Percentiles rank a stretch among this genome's conserved stretches.
Conservation (phyloP, 1,139 yeast genomes). For the Kodamaea alishanica region DNA sequence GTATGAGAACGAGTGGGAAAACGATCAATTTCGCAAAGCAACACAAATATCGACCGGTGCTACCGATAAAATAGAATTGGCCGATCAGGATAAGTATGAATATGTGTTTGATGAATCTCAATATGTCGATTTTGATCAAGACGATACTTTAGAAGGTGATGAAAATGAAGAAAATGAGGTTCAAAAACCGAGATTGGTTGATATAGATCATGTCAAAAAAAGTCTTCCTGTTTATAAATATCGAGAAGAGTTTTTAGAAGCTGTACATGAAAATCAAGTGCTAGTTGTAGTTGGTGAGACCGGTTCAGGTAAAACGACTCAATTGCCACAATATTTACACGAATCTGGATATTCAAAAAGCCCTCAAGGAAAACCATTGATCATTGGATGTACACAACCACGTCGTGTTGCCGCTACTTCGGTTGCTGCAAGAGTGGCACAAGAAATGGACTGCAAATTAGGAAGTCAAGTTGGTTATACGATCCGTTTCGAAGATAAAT, state of each 20-base stretch:
- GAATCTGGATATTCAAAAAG: conserved; percentile 74
- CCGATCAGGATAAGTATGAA: conserved; percentile 57
- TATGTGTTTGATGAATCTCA: conserved; percentile 82
- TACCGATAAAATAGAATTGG: conserved; percentile 45
- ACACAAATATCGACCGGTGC: conserved; percentile 21
- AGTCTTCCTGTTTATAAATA: conserved; percentile 76
- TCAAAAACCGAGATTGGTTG: conserved; percentile 22
- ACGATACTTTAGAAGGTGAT: conserved; percentile 25
- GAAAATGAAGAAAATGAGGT: conserved; percentile 22
- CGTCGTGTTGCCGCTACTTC: conserved; percentile 94
- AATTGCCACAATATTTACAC: conserved; percentile 80
- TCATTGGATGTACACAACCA: conserved; percentile 92
- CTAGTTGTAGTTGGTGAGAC: conserved; percentile 93
- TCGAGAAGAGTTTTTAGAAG: conserved; percentile 58
- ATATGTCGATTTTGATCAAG: conserved; percentile 60
- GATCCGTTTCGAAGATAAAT: conserved; percentile 78
- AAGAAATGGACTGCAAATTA: conserved; percentile 67
- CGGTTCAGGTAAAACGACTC: conserved; percentile 97
- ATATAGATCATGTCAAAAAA: conserved; percentile 49
- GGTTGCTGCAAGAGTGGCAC: conserved; percentile 88
- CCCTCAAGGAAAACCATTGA: conserved; percentile 24
- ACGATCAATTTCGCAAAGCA: conserved; percentile 56
- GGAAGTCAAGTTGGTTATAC: conserved; percentile 87
- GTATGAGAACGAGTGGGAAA: conserved; percentile 60
- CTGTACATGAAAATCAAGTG: conserved; percentile 65